Base-by-base conservation (phyloP, 306 rosid species). In the Prunus fruticosa region DNA sequence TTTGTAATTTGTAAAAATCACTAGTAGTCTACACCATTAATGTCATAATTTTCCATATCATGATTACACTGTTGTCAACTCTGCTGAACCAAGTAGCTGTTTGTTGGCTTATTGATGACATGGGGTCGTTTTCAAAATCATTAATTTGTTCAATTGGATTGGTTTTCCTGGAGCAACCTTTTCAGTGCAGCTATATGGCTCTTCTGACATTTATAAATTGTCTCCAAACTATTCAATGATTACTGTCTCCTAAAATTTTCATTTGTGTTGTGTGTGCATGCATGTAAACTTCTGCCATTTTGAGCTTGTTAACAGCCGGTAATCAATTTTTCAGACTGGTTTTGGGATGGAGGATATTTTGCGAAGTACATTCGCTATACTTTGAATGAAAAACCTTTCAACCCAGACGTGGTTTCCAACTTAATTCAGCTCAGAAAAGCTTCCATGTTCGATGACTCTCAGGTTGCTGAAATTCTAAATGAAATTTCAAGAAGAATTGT, bases 291-390 rank as follows among this genome's bases (percentile, higher is more conserved):
- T 38, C 68, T 18, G 32, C 46, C 22, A 66, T 64, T 62, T 56
- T 53, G 71, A 49, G 78, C 73, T 27, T 72, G 64, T 71, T 82
- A 75, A 81, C 84, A 67, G 53, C 69, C 76, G 56, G 73, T 73
- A 49, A 80, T 76, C 77, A 61, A 61, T 67, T 32, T 82, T 88
- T 79, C 94, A 94, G 98, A 87, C 96, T 85, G 98, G 84, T 86
- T 94, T 92, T 78, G 76, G 81, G 63, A 72, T 81, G 77, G 88
- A 86, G 45, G 92, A 86, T 79, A 87, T 94, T 80, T 78, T 94
- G 90, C 97, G 97, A 94, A 94, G 91, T 92, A 94, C 77, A 89
- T 94, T 74, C 91, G 95, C 0, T 92, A 85, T 87, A 85, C 91
- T 76, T 76, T 94, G 87, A 94, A 94, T 74, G 98, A 94, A 85